Evolutionary conservation across 192 early-diverging fungal species (phyloP), one percentile per base, ranked within the genome.

Genomic region (Piromyces finnis): DNA sequence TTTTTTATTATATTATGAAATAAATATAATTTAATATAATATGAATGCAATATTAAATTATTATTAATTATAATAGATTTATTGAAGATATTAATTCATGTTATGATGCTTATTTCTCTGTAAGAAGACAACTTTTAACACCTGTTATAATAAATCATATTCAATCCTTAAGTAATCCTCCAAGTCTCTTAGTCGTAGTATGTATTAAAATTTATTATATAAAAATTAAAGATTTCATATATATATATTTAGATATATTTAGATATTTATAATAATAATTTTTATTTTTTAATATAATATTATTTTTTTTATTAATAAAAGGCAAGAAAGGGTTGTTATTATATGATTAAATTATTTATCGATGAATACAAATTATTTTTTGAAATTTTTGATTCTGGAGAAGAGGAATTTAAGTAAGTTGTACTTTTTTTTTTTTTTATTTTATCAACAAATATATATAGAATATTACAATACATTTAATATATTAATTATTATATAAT

Each of bases 361-460:
- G 95, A 97, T 78, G 97, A 98, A 83, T 90, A 88, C 80, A 85
- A 88, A 1, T 86, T 98, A 30, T 96, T 94, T 84, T 86, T 86
- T 77, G 90, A 92, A 26, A 94, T 95, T 79, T 98, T 98, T 81
- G 84, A 86, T 30, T 82, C 90, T 28, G 93, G 92, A 9, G 93
- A 94, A 81, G 87, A 88, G 14, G 91, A 93, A 78, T 83, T 95
- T 26, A 85, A 88, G 94, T 95, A 88, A 82, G 92, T 84, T 12
- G 29, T 28, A 36, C 1, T 27, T 14, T 30, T 77, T 68, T 32
- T 27, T 14, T 78, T 29, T 39, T 3, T 51, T 28, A 81, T 28
- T 79, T 26, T 1, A 15, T 26, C 1, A n/a, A n/a, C n/a, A n/a
- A n/a, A n/a, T n/a, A n/a, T n/a, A n/a, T n/a, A n/a, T n/a, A n/a